Evolutionary conservation across 768 basidiomycete genomes (phyloP).

Genomic region (Cyclocybe cylindracea): DNA sequence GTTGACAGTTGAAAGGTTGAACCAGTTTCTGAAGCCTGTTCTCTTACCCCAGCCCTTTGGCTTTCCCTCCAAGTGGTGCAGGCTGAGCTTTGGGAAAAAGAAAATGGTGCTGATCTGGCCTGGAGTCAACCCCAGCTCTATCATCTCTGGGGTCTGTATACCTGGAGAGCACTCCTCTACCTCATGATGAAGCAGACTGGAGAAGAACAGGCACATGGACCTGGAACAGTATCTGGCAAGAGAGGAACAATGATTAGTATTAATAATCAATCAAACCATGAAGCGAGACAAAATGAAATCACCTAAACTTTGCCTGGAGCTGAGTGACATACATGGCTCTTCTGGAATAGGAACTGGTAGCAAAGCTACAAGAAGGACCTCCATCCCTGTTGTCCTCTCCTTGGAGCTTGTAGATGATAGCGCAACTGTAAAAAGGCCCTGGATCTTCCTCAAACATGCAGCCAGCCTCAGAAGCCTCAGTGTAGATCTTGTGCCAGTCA

Average conservation of each 20-base stretch:
- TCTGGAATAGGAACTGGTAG: slow-evolving; percentile 1
- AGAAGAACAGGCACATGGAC: slow-evolving; percentile 8
- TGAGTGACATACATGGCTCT: slow-evolving; percentile 15
- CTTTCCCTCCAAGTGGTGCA: no score
- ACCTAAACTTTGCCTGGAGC: slow-evolving; percentile 10
- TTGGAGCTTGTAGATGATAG: slow-evolving; percentile 15
- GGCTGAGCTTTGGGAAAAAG: slow-evolving; percentile 11
- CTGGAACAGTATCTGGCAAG: slow-evolving; percentile 13
- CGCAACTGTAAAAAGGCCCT: slow-evolving; percentile 7
- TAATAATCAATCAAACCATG: not conserved
- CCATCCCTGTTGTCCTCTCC: slow-evolving; percentile 3
- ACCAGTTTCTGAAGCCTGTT: no score
- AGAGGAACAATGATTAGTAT: no score
- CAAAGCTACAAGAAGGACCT: slow-evolving; percentile 9
- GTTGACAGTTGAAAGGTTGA: no score
- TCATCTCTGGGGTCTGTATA: not conserved
- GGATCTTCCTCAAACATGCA: slow-evolving; percentile 5
- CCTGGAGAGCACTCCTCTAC: not conserved
- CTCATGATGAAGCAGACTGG: slow-evolving; percentile 8
- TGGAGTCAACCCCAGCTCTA: slow-evolving; percentile 1
- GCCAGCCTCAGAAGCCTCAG: slow-evolving; percentile 6
- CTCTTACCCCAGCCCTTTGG: no score
- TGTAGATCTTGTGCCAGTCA: slow-evolving; percentile 1
- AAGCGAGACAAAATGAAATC: not conserved
- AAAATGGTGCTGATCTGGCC: slow-evolving; percentile 9